phyloP scores from a whole-genome alignment of 2,329 filamentous ascomycete genomes.

The Clonostachys sp. region DNA sequence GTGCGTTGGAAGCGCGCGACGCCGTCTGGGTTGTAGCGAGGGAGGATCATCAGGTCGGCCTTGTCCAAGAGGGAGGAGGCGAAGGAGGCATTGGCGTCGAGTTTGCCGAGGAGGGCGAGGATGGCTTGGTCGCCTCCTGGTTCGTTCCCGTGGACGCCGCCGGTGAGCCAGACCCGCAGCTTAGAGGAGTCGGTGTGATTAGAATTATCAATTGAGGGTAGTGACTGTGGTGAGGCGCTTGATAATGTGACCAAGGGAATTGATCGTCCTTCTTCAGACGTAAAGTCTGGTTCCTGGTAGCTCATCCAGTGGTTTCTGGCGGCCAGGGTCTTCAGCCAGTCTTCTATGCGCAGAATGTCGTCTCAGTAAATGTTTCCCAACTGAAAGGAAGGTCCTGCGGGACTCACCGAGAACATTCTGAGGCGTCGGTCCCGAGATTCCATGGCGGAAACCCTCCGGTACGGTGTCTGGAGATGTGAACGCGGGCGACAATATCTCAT shows the following conservation, averaged over 20 bases:
- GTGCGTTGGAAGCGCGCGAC: slow-evolving; percentile 23
- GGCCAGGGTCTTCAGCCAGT: slow-evolving; percentile 12
- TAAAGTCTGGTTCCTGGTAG: slow-evolving; percentile 9
- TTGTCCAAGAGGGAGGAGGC: slow-evolving; percentile 15
- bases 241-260: slow-evolving; percentile 12
- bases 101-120: slow-evolving; percentile 19
- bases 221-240: neutral
- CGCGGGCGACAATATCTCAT: slow-evolving; percentile 16
- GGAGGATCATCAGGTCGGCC: slow-evolving; percentile 18
- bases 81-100: slow-evolving; percentile 19
- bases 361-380: too few relatives aligned
- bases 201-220: neutral
- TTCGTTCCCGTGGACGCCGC: slow-evolving; percentile 21
- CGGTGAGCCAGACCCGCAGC: slow-evolving; percentile 17
- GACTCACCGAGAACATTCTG: slow-evolving; percentile 2
- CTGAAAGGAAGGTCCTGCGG: too few relatives aligned
- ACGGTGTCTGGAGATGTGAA: slow-evolving; percentile 13
- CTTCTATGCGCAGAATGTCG: slow-evolving; percentile 3
- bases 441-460: slow-evolving; percentile 14
- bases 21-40: slow-evolving; percentile 23
- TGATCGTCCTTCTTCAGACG: slow-evolving; percentile 13
- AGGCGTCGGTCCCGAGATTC: slow-evolving; percentile 18
- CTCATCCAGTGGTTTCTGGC: slow-evolving; percentile 14
- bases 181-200: slow-evolving; percentile 9
- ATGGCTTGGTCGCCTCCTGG: slow-evolving; percentile 21